Conservation (phyloP, 2,329 filamentous ascomycete species). For the Talaromyces sp. region DNA sequence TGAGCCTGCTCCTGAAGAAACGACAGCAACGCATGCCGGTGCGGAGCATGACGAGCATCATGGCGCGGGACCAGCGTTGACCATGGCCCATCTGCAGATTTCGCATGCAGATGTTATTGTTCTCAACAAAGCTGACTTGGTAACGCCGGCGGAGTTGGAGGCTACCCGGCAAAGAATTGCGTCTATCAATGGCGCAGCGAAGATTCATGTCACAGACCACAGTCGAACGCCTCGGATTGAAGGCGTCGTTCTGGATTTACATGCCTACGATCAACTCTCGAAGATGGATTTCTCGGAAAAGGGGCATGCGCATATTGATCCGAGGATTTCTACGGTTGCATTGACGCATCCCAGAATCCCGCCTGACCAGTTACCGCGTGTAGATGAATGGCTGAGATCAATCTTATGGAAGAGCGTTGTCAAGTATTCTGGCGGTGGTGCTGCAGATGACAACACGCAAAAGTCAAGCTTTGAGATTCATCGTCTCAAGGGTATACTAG, state of each 20-base stretch:
- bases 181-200: conserved; percentile 87
- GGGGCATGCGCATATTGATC: conserved; percentile 88
- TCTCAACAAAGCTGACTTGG: conserved; percentile 89
- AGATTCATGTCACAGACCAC: conserved; percentile 75
- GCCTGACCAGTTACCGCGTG: conserved; percentile 55
- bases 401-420: conserved; percentile 71
- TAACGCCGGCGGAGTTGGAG: conserved; percentile 67
- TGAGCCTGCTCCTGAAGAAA: conserved; percentile 54
- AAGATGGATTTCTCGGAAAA: conserved; percentile 69
- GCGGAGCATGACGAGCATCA: conserved; percentile 29
- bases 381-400: conserved; percentile 80
- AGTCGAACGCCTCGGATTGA: conserved; percentile 79
- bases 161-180: conserved; percentile 67
- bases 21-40: conserved; percentile 27
- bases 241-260: conserved; percentile 81
- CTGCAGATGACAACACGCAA: conserved; percentile 17
- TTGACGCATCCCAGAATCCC: conserved; percentile 64
- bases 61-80: conserved; percentile 66
- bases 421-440: conserved; percentile 23
- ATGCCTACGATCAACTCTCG: conserved; percentile 84
- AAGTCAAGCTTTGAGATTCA: conserved; percentile 71
- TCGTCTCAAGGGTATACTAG: conserved; percentile 77
- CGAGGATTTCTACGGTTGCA: conserved; percentile 79
- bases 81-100: conserved; percentile 92
- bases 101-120: conserved; percentile 95